Conservation (phyloP, 352 stramenopile species). For the Nothophytophthora sp. region DNA sequence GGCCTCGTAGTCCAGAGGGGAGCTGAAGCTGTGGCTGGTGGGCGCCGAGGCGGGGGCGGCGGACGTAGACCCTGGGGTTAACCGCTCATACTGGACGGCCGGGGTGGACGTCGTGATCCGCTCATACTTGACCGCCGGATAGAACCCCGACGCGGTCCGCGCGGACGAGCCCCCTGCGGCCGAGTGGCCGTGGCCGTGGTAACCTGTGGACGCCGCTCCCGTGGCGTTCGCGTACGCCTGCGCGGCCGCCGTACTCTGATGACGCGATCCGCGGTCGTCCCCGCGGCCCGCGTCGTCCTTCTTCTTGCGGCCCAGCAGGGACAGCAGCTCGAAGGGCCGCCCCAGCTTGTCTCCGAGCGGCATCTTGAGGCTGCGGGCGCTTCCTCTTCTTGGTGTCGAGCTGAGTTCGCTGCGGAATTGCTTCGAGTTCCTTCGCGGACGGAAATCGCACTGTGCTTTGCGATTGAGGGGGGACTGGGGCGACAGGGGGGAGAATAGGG, state of each 20-base stretch:
- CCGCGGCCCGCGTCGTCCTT: constrained; percentile 36
- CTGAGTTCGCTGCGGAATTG: no score
- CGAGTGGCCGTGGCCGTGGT: constrained; percentile 16
- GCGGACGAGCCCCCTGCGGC: no score
- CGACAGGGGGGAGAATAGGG: no score
- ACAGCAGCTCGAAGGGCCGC: constrained; percentile 65
- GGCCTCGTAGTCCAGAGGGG: constrained; percentile 44
- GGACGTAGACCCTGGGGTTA: constrained; percentile 41
- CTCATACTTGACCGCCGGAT: constrained; percentile 48
- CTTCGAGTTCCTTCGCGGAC: no score
- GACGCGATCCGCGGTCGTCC: constrained; percentile 12
- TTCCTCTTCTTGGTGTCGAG: no score
- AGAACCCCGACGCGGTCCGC: constrained; percentile 21
- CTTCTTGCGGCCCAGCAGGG: constrained; percentile 62
- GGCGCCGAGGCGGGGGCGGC: constrained; percentile 7
- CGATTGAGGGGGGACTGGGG: no score
- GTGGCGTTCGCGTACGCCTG: constrained; percentile 32
- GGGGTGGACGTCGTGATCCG: constrained; percentile 36
- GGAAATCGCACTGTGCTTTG: no score
- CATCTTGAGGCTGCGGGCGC: no score
- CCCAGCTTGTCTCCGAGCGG: constrained; percentile 55
- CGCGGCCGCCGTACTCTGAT: constrained; percentile 16
- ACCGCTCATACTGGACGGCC: constrained; percentile 50
- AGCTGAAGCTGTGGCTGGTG: not conserved
- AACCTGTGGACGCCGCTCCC: constrained; percentile 9